Base-by-base conservation (phyloP, 306 rosid genomes). In the Begonia loranthoides region DNA sequence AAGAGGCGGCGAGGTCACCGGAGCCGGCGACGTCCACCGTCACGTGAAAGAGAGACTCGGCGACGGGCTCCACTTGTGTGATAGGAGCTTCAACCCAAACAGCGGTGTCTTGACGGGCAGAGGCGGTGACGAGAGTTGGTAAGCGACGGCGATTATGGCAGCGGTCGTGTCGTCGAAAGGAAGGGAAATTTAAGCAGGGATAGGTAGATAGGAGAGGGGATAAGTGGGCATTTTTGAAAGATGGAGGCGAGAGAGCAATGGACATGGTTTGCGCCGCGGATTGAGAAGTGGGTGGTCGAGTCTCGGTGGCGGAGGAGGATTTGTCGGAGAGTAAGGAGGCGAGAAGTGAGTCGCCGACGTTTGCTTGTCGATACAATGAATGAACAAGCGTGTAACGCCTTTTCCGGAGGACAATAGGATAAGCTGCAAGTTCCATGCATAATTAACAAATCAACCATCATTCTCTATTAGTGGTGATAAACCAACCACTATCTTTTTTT, bases 11-110 rank as follows among this genome's bases (percentile, higher is more conserved):
- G 6, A 90, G 80, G 66, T 90, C 96, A 0, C 82, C 82, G 13
- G 88, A 52, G 66, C 82, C 94, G 58, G 94, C 78, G n/a, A 90
- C 60, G 67, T 90, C 94, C 59, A 90, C 65, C 22, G 82, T n/a
- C 10, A 83, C 65, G 62, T 90, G 94, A 63, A 90, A 90, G 41
- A 90, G 88, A 0, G 96, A 83, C 45, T 86, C 94, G 1, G 96
- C 96, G 11, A 88, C 99, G 0, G 76, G 74, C 46, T 82, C 84
- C 12, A 90, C 51, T 19, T 38, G 63, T 15, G 88, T 61, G 63
- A 90, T 80, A 15, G 93, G 92, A 19, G 88, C 95, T 0, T 67
- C 82, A 6, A 79, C 78, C 95, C 99, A 90, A 60, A 79, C 55
- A 3, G 86, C 59, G 61, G 88, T 78, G 60, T 90, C 96, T 21